Evolutionary conservation across 495 filamentous ascomycete species (phyloP).

Genomic region (Astrothelium subdiscretum): DNA sequence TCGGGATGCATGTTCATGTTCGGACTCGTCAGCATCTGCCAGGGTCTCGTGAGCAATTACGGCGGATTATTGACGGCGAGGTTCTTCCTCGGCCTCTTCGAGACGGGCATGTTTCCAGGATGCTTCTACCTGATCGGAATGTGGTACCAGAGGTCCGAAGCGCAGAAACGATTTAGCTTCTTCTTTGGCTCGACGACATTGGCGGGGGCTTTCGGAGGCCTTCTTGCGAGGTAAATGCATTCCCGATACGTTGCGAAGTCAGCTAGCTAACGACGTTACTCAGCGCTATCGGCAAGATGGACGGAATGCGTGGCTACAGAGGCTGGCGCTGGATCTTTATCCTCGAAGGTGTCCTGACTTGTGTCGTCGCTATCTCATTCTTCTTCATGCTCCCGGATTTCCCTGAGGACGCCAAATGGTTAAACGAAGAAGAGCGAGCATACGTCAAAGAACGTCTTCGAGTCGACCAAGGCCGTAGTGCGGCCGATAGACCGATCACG

Average conservation of each 20-base stretch:
- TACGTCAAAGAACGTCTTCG: conserved; percentile 65
- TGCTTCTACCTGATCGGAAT: conserved; percentile 39
- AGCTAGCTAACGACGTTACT: background rate
- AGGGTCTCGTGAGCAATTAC: conserved; percentile 73
- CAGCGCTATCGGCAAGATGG: conserved; percentile 66
- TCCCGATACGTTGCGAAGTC: too few relatives aligned
- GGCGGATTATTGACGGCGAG: conserved; percentile 64
- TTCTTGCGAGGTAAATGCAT: conserved; percentile 20
- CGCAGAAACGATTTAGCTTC: conserved; percentile 79
- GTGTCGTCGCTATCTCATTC: conserved; percentile 56
- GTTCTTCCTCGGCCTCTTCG: conserved; percentile 81
- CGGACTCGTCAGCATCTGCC: conserved; percentile 61
- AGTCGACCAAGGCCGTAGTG: conserved; percentile 59
- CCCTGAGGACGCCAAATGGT: conserved; percentile 51
- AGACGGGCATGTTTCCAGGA: conserved; percentile 83
- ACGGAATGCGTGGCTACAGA: conserved; percentile 51
- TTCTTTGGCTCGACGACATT: conserved; percentile 73
- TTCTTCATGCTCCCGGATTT: conserved; percentile 79
- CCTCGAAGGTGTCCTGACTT: conserved; percentile 64
- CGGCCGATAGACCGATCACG: conserved; percentile 51
- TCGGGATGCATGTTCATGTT: conserved; percentile 73
- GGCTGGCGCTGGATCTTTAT: conserved; percentile 77
- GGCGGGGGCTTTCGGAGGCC: conserved; percentile 32
- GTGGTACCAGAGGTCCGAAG: conserved; percentile 84
- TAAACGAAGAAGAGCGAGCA: conserved; percentile 61